Conservation (phyloP, 768 basidiomycete genomes). For the Hydnomerulius pinastri region DNA sequence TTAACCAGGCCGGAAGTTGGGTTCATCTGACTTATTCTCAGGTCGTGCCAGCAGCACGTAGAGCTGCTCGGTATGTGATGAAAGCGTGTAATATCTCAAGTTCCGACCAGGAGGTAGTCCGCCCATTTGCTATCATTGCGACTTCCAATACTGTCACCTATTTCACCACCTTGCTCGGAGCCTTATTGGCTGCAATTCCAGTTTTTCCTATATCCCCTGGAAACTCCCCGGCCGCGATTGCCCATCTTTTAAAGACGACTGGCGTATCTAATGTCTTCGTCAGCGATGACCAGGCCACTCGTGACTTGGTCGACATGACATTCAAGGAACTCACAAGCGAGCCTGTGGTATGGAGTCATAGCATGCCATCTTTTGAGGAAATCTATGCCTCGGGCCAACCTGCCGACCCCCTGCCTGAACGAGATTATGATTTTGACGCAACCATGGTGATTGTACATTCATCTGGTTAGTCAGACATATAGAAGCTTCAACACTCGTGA, state of each 20-base stretch:
- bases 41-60: not conserved
- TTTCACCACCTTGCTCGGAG: constrained; percentile 31
- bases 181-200: constrained; percentile 36
- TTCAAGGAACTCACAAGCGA: constrained; percentile 17
- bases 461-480: not conserved
- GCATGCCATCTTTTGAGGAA: constrained; percentile 20
- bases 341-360: not conserved
- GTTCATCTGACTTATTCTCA: not conserved
- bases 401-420: not conserved
- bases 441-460: not conserved
- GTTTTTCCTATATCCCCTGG: constrained; percentile 35
- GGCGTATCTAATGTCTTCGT: constrained; percentile 28
- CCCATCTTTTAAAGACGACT: constrained; percentile 29
- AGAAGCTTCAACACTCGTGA: not conserved
- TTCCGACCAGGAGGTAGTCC: not conserved
- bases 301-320: constrained; percentile 19
- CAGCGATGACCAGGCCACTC: constrained; percentile 26
- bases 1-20: not conserved
- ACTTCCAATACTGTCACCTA: constrained; percentile 28
- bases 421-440: not conserved
- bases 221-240: constrained; percentile 41
- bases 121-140: constrained; percentile 1
- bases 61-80: not conserved
- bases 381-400: constrained; percentile 6
- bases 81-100: not conserved